phyloP scores from a whole-genome alignment of 208 protist genomes.

The Leishmania tropica region DNA sequence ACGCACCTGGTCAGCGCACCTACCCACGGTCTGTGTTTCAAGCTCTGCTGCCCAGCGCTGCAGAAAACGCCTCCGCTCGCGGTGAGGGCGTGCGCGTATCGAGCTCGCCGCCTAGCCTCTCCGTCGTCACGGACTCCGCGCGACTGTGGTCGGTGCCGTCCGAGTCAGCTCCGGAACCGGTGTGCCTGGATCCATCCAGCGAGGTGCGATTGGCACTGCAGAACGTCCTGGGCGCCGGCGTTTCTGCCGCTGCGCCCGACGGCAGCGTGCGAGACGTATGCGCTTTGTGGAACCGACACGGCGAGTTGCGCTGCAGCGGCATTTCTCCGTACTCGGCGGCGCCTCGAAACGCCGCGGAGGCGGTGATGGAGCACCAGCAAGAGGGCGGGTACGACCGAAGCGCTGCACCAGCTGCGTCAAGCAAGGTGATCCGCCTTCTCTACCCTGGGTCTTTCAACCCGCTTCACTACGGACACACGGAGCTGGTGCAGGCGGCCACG shows the following conservation, averaged over 20 bases:
- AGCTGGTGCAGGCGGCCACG: conserved; percentile 52
- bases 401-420: background rate
- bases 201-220: conserved; percentile 10
- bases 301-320: conserved; percentile 40
- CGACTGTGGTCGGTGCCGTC: conserved; percentile 22
- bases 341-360: background rate
- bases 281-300: conserved; percentile 60
- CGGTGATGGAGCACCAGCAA: background rate
- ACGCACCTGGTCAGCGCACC: background rate
- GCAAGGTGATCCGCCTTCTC: conserved; percentile 40
- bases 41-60: conserved; percentile 3
- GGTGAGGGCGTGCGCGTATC: background rate
- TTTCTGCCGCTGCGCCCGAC: background rate
- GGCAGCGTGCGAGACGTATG: conserved; percentile 12
- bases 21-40: conserved; percentile 9
- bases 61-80: background rate
- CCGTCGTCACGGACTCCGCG: background rate
- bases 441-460: conserved; percentile 80
- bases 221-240: conserved; percentile 9
- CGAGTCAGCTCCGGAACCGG: conserved; percentile 4
- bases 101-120: background rate
- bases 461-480: conserved; percentile 81
- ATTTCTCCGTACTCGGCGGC: conserved; percentile 14
- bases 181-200: conserved; percentile 10
- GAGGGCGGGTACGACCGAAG: background rate